phyloP scores from a whole-genome alignment of 768 basidiomycete genomes.

The Royoungia palumana region DNA sequence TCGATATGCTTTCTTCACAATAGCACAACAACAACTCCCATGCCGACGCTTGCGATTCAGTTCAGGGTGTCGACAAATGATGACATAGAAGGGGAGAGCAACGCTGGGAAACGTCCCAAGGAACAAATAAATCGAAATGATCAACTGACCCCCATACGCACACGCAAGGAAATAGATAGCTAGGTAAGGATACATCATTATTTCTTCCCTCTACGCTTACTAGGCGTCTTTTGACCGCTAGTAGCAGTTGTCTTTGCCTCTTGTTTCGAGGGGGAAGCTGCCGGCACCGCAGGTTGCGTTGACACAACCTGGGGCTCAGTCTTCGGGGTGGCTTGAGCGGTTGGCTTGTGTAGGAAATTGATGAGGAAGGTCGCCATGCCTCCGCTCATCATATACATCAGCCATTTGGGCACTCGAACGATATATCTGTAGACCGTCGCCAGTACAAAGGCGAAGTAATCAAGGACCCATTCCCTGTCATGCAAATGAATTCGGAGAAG shows the following conservation, averaged over 20 bases:
- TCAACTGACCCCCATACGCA: not conserved
- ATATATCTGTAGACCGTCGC: conserved; percentile 51
- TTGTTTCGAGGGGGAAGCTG: conserved; percentile 1
- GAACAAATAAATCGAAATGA: not conserved
- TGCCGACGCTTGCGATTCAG: too few species aligned
- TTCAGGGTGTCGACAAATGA: too few species aligned
- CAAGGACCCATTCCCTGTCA: conserved; percentile 64
- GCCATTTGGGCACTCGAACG: conserved; percentile 64
- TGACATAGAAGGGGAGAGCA: too few species aligned
- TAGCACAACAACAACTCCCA: too few species aligned
- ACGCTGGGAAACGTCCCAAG: not conserved
- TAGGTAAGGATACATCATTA: not conserved
- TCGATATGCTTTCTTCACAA: too few species aligned
- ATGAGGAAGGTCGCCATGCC: conserved; percentile 63
- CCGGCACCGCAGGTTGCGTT: conserved; percentile 2
- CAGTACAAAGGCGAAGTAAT: conserved; percentile 49
- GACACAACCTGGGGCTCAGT: not conserved
- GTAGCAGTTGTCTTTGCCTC: conserved; percentile 16
- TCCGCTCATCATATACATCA: conserved; percentile 65
- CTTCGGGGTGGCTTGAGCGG: conserved; percentile 3
- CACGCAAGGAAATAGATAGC: not conserved
- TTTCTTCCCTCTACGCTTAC: conserved; percentile 31
- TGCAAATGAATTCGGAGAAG: conserved; percentile 9
- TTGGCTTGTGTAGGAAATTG: conserved; percentile 53
- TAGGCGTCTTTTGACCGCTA: conserved; percentile 17